Conservation (phyloP, 2,329 filamentous ascomycete genomes). For the Periconia sp. region DNA sequence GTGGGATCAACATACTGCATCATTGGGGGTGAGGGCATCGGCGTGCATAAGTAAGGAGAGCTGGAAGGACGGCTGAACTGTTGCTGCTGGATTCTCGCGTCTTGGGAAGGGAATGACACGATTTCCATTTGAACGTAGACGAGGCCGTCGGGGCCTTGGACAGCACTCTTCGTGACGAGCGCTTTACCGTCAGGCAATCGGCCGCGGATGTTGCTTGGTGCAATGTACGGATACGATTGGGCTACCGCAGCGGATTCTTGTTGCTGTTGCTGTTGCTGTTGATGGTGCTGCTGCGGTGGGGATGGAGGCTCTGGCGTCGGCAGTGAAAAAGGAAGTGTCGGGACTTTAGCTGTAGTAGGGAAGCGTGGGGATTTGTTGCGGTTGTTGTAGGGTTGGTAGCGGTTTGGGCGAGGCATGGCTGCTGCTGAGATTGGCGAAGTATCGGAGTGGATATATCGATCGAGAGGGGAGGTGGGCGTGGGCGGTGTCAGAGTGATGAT, state of each 20-base stretch:
- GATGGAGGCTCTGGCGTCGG: too few species aligned
- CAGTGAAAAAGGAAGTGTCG: neutral
- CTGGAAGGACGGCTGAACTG: neutral
- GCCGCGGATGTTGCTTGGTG: conserved; percentile 6
- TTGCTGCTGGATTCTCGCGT: neutral
- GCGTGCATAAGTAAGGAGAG: neutral
- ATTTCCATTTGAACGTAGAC: conserved; percentile 14
- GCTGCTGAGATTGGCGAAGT: conserved; percentile 9
- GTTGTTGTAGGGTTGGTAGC: conserved; percentile 11
- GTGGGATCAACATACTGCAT: neutral
- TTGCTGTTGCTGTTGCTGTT: too few species aligned
- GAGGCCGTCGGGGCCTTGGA: conserved; percentile 10
- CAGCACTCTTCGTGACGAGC: neutral
- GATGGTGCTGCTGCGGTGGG: too few species aligned
- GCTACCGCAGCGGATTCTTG: neutral
- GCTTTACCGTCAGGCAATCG: neutral
- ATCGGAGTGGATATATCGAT: neutral
- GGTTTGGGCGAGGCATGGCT: conserved; percentile 13
- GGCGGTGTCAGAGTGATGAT: conserved; percentile 7
- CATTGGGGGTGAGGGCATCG: neutral
- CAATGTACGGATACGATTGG: conserved; percentile 3
- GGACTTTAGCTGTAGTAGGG: neutral
- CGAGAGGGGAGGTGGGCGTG: conserved; percentile 1
- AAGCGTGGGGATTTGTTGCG: conserved; percentile 6
- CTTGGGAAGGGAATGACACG: conserved; percentile 9